Evolutionary conservation across 1,139 yeast genomes (phyloP), one percentile per base, ranked within the genome.

Genomic region (Blastobotrys capitulatus): DNA sequence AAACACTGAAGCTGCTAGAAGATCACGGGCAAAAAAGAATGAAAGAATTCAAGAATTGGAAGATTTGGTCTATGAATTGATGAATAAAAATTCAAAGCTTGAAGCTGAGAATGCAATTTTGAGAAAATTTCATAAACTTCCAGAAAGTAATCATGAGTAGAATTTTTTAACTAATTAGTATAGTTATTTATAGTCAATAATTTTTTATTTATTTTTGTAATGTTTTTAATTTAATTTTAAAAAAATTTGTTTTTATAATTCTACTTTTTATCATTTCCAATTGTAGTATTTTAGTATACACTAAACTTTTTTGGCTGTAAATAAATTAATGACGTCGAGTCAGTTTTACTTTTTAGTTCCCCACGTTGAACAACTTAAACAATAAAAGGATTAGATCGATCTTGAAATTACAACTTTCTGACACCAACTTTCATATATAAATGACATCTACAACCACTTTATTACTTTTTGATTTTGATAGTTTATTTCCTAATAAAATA

Each of bases 1-100:
- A 68, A 90, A 90, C 75, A 90, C 97, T 22, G 96, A 89, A 67
- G 97, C 97, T 54, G 97, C 97, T 15, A 82, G 97, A 69, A 79
- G 97, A 65, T 88, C 97, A 41, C 78, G 97, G 60, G 96, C 96
- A 38, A 82, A 96, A 70, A 88, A 89, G 72, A 82, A 86, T 80
- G 88, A 86, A 67, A 79, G 95, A 68, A 85, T 90, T 87, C 64
- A 69, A 52, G 95, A 87, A 65, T 74, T 90, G 66, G 97, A 90
- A 69, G 79, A 70, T 29, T 79, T 79, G 65, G 95, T 90, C 51
- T 87, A 83, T 57, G 78, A 69, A 40, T 74, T 89, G 56, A 64
- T 80, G 53, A 60, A 67, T 38, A 80, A 75, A 54, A 86, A 86
- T 65, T 60, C 72, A 27, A 72, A 66, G 27, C 74, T 86, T 58